A percentile compares a stretch with the other conserved stretches of the same genome.
Conservation (phyloP, 441 rosid species). For the Codiaeum variegatum region DNA sequence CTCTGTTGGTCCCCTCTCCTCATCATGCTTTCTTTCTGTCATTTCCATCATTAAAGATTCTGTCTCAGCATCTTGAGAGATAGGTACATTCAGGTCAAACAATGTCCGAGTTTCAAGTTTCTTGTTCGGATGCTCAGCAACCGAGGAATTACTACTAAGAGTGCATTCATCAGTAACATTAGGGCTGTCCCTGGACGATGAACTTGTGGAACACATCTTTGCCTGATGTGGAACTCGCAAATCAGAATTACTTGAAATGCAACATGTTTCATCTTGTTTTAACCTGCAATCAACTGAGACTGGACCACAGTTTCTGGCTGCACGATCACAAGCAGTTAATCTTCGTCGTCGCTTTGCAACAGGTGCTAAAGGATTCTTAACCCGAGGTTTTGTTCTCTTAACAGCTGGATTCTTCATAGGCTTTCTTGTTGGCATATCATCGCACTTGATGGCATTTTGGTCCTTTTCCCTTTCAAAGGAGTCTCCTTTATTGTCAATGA, state of each 20-base stretch:
- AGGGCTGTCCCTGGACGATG: slow-evolving; percentile 27
- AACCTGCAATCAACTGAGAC: neutral
- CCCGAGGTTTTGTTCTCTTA: slow-evolving; percentile 23
- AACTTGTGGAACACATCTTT: slow-evolving; percentile 27
- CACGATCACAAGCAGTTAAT: slow-evolving; percentile 26
- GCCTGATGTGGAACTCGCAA: slow-evolving; percentile 25
- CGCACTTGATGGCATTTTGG: slow-evolving; percentile 13
- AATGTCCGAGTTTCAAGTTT: slow-evolving; percentile 25
- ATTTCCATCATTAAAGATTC: slow-evolving; percentile 27
- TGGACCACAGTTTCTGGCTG: slow-evolving; percentile 17
- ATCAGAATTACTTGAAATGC: slow-evolving; percentile 9
- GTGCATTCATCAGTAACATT: slow-evolving; percentile 26
- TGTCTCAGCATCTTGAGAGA: slow-evolving; percentile 27
- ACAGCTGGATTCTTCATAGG: slow-evolving; percentile 20
- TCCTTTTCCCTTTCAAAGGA: slow-evolving; percentile 16
- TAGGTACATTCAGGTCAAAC: slow-evolving; percentile 49
- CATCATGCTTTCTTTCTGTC: slow-evolving; percentile 22
- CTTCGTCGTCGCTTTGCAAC: slow-evolving; percentile 25
- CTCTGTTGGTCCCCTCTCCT: slow-evolving; percentile 16
- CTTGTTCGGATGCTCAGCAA: slow-evolving; percentile 18
- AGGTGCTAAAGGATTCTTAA: slow-evolving; percentile 24
- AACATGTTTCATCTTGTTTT: slow-evolving; percentile 22
- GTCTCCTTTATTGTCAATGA: slow-evolving; percentile 12
- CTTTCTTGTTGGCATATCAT: slow-evolving; percentile 26
- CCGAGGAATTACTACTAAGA: slow-evolving; percentile 21